A percentile compares a stretch with the other conserved stretches of the same genome.
Evolutionary conservation across 2,329 filamentous ascomycete species (phyloP).

Genomic region (Trichoderma brevicompactum): DNA sequence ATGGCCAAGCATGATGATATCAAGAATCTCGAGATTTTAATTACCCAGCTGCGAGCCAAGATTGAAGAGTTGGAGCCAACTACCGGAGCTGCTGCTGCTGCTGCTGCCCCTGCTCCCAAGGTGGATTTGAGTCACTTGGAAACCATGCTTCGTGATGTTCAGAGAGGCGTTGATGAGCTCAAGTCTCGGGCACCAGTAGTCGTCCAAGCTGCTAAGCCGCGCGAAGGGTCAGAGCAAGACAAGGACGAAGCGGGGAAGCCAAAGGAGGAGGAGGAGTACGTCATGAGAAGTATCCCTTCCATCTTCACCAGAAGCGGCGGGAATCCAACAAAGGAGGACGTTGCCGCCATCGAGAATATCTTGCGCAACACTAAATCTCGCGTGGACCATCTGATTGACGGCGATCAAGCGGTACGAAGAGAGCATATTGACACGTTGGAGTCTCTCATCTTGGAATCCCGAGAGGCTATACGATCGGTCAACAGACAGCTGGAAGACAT

Average conservation of each 20-base stretch:
- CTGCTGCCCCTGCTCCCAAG: slow-evolving; percentile 44
- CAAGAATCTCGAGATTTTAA: slow-evolving; percentile 81
- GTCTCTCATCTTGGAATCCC: slow-evolving; percentile 69
- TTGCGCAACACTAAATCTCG: slow-evolving; percentile 87
- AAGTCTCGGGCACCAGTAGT: slow-evolving; percentile 39
- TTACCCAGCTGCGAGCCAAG: slow-evolving; percentile 82
- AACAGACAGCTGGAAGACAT: slow-evolving; percentile 53
- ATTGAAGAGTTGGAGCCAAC: slow-evolving; percentile 62
- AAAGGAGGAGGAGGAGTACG: slow-evolving; percentile 45
- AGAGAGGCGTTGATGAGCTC: slow-evolving; percentile 53
- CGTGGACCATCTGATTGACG: slow-evolving; percentile 78
- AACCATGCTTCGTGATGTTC: slow-evolving; percentile 55
- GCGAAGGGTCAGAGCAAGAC: slow-evolving; percentile 31
- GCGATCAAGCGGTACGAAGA: slow-evolving; percentile 70
- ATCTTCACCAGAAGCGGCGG: slow-evolving; percentile 37
- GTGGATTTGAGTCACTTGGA: slow-evolving; percentile 62
- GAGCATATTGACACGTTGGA: slow-evolving; percentile 71
- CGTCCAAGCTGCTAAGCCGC: not conserved
- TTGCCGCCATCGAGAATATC: slow-evolving; percentile 87
- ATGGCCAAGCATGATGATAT: slow-evolving; percentile 72
- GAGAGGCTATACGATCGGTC: slow-evolving; percentile 71
- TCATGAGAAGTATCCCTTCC: slow-evolving; percentile 41
- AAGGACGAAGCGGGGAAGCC: slow-evolving; percentile 16
- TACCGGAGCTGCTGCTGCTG: slow-evolving; percentile 34
- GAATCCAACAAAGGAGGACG: slow-evolving; percentile 70